Base-by-base conservation (phyloP, 1,284 basidiomycete genomes). In the Cutaneotrichosporon cyanovorans region DNA sequence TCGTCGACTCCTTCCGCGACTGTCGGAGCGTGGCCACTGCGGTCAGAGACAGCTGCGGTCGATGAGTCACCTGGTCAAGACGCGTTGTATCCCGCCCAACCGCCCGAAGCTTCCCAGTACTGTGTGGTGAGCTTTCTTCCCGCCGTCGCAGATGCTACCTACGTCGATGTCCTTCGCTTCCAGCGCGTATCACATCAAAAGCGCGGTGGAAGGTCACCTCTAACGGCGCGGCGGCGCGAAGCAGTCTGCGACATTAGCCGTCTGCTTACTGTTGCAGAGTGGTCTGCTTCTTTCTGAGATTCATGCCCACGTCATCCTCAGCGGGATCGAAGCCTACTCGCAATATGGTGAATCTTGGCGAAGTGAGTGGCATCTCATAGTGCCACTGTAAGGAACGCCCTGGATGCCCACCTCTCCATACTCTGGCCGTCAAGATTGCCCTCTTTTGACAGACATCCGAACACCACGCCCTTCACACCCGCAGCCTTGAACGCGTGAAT, bases 131-230 rank as follows among this genome's bases (percentile, higher is more conserved):
- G n/a, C n/a, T n/a, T n/a, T n/a, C n/a, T n/a, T n/a, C n/a, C n/a
- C n/a, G n/a, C n/a, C n/a, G n/a, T n/a, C n/a, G n/a, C n/a, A n/a
- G n/a, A n/a, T n/a, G n/a, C n/a, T n/a, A n/a, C n/a, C n/a, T n/a
- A n/a, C n/a, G n/a, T n/a, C n/a, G n/a, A 56, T 48, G 25, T 18
- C 51, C 53, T 48, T 37, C 37, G 21, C 34, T 35, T 35, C 56
- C 76, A 68, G 61, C 75, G 38, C 66, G 65, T 4, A 79, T 78
- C 80, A 87, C 80, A 62, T 88, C 86, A 58, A 87, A 83, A 15
- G 86, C 86, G 45, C 86, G 75, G 62, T 88, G 86, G 62, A 88
- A 88, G 55, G 83, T 86, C 28, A 86, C 85, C 86, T 36, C 20
- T 49, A 85, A 59, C 1, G 81, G 80, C 16, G 69, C 57, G 15